Evolutionary conservation across 2,329 filamentous ascomycete genomes (phyloP).

Genomic region (Stachybotrys echinatus): DNA sequence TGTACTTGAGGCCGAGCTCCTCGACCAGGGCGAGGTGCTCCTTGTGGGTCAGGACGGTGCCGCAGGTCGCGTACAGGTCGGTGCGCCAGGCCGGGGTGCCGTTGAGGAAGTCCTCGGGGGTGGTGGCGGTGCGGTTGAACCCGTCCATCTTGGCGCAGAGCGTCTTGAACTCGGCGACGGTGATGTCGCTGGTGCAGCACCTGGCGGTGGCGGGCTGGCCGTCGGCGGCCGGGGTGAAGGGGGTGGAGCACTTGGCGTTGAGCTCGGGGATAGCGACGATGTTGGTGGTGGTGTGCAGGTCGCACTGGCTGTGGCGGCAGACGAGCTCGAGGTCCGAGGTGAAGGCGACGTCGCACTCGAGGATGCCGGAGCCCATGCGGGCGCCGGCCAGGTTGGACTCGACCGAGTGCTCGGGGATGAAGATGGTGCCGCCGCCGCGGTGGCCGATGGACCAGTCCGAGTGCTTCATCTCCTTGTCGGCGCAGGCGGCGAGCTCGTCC

Average conservation of each 20-base stretch:
- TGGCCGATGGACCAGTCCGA: conserved; percentile 57
- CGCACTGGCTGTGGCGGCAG: conserved; percentile 63
- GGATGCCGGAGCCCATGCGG: conserved; percentile 62
- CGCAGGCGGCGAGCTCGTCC: conserved; percentile 52
- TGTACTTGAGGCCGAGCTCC: conserved; percentile 55
- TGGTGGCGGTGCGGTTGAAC: conserved; percentile 53
- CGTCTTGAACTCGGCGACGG: conserved; percentile 59
- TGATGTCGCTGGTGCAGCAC: conserved; percentile 70
- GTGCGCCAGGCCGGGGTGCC: conserved; percentile 59
- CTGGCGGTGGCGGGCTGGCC: conserved; percentile 51
- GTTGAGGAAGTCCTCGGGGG: conserved; percentile 49
- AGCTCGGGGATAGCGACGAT: conserved; percentile 58
- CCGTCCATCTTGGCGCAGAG: conserved; percentile 70
- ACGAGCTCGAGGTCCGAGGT: conserved; percentile 61
- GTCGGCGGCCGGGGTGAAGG: conserved; percentile 51
- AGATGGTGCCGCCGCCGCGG: conserved; percentile 55
- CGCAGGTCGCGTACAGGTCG: conserved; percentile 61
- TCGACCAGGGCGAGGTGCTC: conserved; percentile 59
- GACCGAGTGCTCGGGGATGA: conserved; percentile 59
- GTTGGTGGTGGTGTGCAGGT: conserved; percentile 64
- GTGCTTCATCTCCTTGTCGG: conserved; percentile 44
- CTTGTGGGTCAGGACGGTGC: conserved; percentile 53
- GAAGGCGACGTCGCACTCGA: conserved; percentile 65
- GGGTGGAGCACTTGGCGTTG: conserved; percentile 57
- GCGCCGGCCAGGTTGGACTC: conserved; percentile 56